Percentiles rank a stretch among this genome's conserved stretches.
Conservation (phyloP, 1,284 basidiomycete species). For the Irpex sp. region DNA sequence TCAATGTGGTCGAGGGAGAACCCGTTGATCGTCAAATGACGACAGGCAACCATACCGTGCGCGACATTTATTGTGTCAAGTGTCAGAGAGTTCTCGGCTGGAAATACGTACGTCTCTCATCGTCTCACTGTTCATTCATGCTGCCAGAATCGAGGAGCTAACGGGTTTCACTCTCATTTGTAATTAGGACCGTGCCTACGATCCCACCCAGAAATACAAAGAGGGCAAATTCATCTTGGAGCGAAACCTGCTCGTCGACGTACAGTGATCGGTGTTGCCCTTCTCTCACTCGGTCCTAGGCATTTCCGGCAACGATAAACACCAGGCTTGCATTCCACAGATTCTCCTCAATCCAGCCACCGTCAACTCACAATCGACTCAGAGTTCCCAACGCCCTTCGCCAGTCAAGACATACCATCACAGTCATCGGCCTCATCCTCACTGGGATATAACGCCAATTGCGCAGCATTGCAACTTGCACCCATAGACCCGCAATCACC, state of each 20-base stretch:
- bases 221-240: slow-evolving; percentile 98
- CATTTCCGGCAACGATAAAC: slow-evolving; percentile 2
- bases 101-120: slow-evolving; percentile 83
- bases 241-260: slow-evolving; percentile 81
- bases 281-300: slow-evolving; percentile 8
- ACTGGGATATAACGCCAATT: neutral
- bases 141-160: neutral
- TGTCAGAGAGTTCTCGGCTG: slow-evolving; percentile 87
- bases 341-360: neutral
- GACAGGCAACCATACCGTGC: slow-evolving; percentile 93
- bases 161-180: neutral
- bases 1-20: slow-evolving; percentile 87
- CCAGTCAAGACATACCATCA: too few relatives aligned
- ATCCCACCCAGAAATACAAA: slow-evolving; percentile 92
- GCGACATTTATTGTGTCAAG: slow-evolving; percentile 91
- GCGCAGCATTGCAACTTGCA: neutral
- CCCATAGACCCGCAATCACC: neutral
- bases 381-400: too few relatives aligned
- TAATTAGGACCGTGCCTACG: slow-evolving; percentile 85
- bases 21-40: slow-evolving; percentile 94
- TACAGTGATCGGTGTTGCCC: slow-evolving; percentile 47
- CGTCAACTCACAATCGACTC: too few relatives aligned
- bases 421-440: too few relatives aligned
- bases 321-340: neutral
- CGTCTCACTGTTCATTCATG: neutral